phyloP scores from a whole-genome alignment of 31 red algal genomes.

The Bonnemaisonia californica region DNA sequence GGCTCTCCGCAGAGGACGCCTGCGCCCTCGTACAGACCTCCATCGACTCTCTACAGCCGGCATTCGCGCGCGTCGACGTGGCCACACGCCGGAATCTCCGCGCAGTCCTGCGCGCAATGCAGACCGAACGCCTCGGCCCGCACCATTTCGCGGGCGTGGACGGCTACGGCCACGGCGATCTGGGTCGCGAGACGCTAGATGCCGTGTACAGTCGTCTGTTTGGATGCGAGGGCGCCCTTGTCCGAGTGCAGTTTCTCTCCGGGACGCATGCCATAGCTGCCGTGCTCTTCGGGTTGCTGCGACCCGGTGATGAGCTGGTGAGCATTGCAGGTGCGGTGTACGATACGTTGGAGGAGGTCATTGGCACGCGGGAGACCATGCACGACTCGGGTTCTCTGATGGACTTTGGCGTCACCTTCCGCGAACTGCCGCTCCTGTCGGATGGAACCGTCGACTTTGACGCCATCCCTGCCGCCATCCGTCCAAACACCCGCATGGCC shows the following conservation, averaged over 20 bases:
- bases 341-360: conserved; percentile 91
- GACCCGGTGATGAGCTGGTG: conserved; percentile 87
- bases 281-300: conserved; percentile 72
- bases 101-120: conserved; percentile 54
- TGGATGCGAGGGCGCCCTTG: conserved; percentile 71
- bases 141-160: conserved; percentile 64
- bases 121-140: conserved; percentile 52
- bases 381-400: conserved; percentile 46
- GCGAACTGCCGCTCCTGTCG: conserved; percentile 44
- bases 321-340: conserved; percentile 70
- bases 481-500: conserved; percentile 53
- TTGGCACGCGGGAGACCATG: conserved; percentile 53
- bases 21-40: background rate
- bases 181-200: conserved; percentile 77
- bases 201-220: conserved; percentile 73
- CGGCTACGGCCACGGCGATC: conserved; percentile 90
- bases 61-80: conserved; percentile 48
- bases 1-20: too few relatives aligned
- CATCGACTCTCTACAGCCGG: conserved; percentile 15
- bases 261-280: conserved; percentile 86
- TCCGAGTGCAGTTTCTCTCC: conserved; percentile 81
- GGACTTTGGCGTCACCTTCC: conserved; percentile 70
- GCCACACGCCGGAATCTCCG: conserved; percentile 41
- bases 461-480: conserved; percentile 15
- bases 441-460: conserved; percentile 51